Evolutionary conservation across 768 basidiomycete species (phyloP), one percentile per base, ranked within the genome.

Genomic region (Lepiota subincarnata): DNA sequence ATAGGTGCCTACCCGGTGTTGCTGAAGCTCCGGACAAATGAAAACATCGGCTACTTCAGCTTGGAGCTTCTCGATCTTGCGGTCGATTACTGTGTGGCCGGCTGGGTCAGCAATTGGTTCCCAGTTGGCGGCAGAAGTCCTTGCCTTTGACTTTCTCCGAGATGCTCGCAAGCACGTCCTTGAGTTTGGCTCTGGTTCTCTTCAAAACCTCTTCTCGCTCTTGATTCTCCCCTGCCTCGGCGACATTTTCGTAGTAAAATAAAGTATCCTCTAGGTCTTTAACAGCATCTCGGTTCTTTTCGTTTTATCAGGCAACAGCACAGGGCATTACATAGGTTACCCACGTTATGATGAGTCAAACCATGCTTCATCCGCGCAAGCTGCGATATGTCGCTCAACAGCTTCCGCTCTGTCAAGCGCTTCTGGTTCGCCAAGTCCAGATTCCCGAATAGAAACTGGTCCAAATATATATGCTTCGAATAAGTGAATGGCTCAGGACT

Each of bases 221-320:
- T 1, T 68, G 64, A 52, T 82, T 77, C 4, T 68, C 77, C 16
- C 68, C 71, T 37, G 72, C 62, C 31, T 78, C 65, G 1, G 85
- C 85, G 13, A 91, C 72, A 48, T 82, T 69, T 64, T 90, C 86
- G 62, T 83, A 89, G 62, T 91, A 92, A 54, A 86, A 70, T 28
- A 89, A 73, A 0, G 82, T 70, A 2, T 83, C 77, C 7, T 76
- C 76, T 38, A 92, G 64, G 58, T 85, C 80, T 35, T 79, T 76
- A 28, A 89, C 61, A 1, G 81, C 75, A 61, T 92, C 87, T 59
- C 78, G 72, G 43, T 77, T 75, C 88, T 91, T 55, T 5, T 48
- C 12, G 16, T 45, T 40, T 38, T 26, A 43, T 57, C 26, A 16
- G n/a, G 10, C 7, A 19, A 18, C 10, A 24, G 2, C 22, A n/a